Base-by-base conservation (phyloP, 2,329 filamentous ascomycete species). In the Clarireedia hainanense region DNA sequence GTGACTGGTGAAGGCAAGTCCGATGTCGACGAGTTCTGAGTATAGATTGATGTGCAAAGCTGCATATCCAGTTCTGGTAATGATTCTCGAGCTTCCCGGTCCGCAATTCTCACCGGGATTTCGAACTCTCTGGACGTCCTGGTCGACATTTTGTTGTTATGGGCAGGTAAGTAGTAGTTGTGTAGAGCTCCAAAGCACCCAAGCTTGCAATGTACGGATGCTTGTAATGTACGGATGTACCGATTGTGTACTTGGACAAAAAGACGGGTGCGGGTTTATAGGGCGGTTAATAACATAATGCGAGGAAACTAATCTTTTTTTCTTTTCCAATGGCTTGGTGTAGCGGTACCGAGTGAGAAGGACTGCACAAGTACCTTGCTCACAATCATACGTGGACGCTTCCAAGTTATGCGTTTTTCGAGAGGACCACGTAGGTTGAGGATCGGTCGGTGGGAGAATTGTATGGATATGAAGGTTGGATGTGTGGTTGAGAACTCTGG, bases 1-100 rank as follows among this genome's bases (percentile, higher is more conserved):
- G 86, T 89, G 39, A 85, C 74, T 51, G 87, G 87, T 20, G 86
- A 85, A 12, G 83, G 80, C 62, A 84, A 75, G 63, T 88, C 86
- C 20, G 10, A 77, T 24, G 23, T 76, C 17, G 79, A 83, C 4
- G 79, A 81, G 51, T 65, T 66, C 42, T 65, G 64, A 14, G 68
- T 68, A 51, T 63, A 60, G 47, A 61, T 66, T 24, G 63, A 62
- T 14, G 61, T 62, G 23, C 64, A 65, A 7, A 68, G 55, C 47
- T 71, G 65, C 57, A 64, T 60, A 27, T 69, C 64, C 7, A 57
- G 51, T n/a, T 67, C 66, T 17, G 60, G 59, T 51, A 65, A 59
- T 56, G 65, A 67, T 60, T 76, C 73, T 55, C 71, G 68, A 62
- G 72, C 75, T 63, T 71, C 72, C 60, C 75, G 74, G 62, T 78